Evolutionary conservation across 768 basidiomycete genomes (phyloP).

Genomic region (Lepiota venenata): DNA sequence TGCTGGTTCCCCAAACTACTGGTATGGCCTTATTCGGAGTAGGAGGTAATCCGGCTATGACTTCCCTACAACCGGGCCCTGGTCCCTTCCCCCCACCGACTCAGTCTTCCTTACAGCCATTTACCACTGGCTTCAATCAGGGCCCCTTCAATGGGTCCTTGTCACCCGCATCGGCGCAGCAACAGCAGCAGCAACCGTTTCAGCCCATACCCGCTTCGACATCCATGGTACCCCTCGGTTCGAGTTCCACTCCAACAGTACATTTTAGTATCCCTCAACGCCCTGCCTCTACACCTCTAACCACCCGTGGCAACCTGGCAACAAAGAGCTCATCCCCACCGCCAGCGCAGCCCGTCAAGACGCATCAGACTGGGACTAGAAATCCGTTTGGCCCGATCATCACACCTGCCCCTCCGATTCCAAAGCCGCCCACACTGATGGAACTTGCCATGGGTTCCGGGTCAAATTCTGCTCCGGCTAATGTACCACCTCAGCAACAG

Average conservation of each 20-base stretch:
- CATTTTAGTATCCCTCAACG: constrained; percentile 43
- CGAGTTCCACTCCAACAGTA: constrained; percentile 18
- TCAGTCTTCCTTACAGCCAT: neutral
- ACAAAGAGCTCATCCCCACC: constrained; percentile 35
- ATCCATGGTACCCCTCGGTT: constrained; percentile 18
- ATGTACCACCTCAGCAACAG: constrained; percentile 25
- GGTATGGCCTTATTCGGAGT: constrained; percentile 46
- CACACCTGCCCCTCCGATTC: constrained; percentile 59
- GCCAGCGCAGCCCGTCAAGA: constrained; percentile 60
- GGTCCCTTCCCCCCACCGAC: constrained; percentile 8
- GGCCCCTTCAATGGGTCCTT: constrained; percentile 4
- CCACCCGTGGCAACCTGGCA: constrained; percentile 27
- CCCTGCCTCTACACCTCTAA: constrained; percentile 73
- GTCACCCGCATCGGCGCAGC: constrained; percentile 1
- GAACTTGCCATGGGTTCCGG: constrained; percentile 61
- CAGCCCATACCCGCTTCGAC: constrained; percentile 2
- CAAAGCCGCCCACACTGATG: constrained; percentile 77
- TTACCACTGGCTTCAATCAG: constrained; percentile 2
- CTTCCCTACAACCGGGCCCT: constrained; percentile 17
- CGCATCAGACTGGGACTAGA: constrained; percentile 90
- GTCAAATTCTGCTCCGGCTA: constrained; percentile 9
- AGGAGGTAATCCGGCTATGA: constrained; percentile 14
- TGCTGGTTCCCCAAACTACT: constrained; percentile 63
- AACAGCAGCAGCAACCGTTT: neutral
- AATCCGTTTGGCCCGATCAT: constrained; percentile 91